Percentiles rank a stretch among this genome's conserved stretches.
phyloP scores from a whole-genome alignment of 2,329 filamentous ascomycete genomes.

The Nemania serpens region DNA sequence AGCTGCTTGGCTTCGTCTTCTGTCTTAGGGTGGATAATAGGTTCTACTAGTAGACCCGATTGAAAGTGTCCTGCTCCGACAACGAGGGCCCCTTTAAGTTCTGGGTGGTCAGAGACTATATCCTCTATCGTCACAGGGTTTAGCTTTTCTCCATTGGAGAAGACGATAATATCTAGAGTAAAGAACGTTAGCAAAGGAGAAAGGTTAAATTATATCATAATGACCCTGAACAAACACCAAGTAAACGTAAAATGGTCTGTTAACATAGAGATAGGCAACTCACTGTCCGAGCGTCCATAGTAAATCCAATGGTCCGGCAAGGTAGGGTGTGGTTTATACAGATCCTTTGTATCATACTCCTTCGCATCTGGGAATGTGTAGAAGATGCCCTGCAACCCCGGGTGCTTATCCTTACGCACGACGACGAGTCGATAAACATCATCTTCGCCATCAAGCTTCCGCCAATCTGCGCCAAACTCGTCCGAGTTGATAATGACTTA shows the following conservation, averaged over 20 bases:
- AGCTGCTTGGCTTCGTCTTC: slow-evolving; percentile 40
- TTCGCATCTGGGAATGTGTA: slow-evolving; percentile 40
- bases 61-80: slow-evolving; percentile 53
- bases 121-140: slow-evolving; percentile 53
- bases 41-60: slow-evolving; percentile 54
- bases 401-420: slow-evolving; percentile 44
- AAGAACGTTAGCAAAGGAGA: not conserved
- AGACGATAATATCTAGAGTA: slow-evolving; percentile 49
- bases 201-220: not conserved
- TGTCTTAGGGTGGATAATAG: slow-evolving; percentile 37
- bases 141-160: slow-evolving; percentile 56
- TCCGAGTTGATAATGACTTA: slow-evolving; percentile 47
- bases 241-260: not conserved
- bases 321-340: slow-evolving; percentile 49
- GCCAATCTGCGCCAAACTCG: slow-evolving; percentile 49
- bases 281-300: slow-evolving; percentile 46
- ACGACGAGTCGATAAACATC: slow-evolving; percentile 47
- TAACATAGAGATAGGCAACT: slow-evolving; percentile 4
- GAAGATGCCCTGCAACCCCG: slow-evolving; percentile 39
- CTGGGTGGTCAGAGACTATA: slow-evolving; percentile 45
- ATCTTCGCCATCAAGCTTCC: slow-evolving; percentile 39
- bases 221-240: not conserved
- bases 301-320: slow-evolving; percentile 46
- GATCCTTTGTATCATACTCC: slow-evolving; percentile 51
- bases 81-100: slow-evolving; percentile 49